phyloP scores from a whole-genome alignment of 805 yeast species.

The Zygosaccharomyces bailii region DNA sequence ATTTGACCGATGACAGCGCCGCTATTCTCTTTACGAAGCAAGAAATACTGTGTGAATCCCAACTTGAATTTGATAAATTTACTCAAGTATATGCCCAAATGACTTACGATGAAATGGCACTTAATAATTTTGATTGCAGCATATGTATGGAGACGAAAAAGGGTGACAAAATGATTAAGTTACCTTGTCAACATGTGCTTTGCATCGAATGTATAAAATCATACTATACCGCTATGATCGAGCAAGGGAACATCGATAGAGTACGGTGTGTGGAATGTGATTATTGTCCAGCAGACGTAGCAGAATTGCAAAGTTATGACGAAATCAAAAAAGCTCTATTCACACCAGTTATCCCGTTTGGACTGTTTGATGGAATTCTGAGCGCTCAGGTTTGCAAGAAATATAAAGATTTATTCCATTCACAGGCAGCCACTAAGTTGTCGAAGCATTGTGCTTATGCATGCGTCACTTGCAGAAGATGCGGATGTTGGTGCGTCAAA shows the following conservation, averaged over 20 bases:
- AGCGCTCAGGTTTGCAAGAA: conserved; percentile 33
- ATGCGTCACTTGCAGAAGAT: conserved; percentile 52
- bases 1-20: conserved; percentile 30
- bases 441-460: conserved; percentile 46
- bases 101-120: conserved; percentile 32
- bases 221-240: conserved; percentile 43
- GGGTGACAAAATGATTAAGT: conserved; percentile 40
- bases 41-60: conserved; percentile 10
- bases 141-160: conserved; percentile 51
- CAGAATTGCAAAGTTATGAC: conserved; percentile 23
- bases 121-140: conserved; percentile 47
- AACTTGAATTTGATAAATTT: conserved; percentile 19
- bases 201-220: conserved; percentile 46
- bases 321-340: conserved; percentile 41
- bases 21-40: conserved; percentile 15
- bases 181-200: conserved; percentile 48
- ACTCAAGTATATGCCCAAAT: conserved; percentile 27
- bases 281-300: conserved; percentile 20
- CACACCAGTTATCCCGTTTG: conserved; percentile 39
- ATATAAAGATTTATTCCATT: conserved; percentile 39
- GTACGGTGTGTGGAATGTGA: conserved; percentile 57
- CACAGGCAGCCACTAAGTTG: conserved; percentile 43
- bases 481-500: conserved; percentile 46
- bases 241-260: conserved; percentile 46
- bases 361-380: conserved; percentile 36